A percentile compares a stretch with the other conserved stretches of the same genome.
Evolutionary conservation across 352 stramenopile genomes (phyloP).

Genomic region (Phytophthora tubulina): DNA sequence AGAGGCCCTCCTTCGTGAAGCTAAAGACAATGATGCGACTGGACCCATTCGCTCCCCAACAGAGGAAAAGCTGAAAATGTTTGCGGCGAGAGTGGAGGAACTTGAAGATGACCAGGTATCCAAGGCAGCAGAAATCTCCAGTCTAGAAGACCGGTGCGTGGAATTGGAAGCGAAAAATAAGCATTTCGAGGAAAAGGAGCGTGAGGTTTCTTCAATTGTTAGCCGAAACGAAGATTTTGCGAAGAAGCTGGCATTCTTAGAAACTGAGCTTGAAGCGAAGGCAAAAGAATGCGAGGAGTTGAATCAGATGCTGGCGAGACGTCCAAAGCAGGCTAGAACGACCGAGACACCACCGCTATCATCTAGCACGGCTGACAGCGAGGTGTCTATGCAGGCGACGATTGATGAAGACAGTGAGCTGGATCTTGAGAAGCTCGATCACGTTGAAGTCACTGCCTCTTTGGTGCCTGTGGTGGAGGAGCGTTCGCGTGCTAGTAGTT

Average conservation of each 20-base stretch:
- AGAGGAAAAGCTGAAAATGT: slow-evolving; percentile 58
- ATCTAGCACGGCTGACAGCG: slow-evolving; percentile 13
- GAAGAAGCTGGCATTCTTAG: slow-evolving; percentile 59
- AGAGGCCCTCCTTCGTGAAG: slow-evolving; percentile 45
- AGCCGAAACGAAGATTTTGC: slow-evolving; percentile 62
- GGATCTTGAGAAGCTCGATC: neutral
- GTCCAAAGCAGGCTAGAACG: slow-evolving; percentile 7
- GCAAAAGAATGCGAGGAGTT: slow-evolving; percentile 60
- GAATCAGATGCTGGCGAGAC: slow-evolving; percentile 45
- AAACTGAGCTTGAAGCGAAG: slow-evolving; percentile 64
- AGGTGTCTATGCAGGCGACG: slow-evolving; percentile 12
- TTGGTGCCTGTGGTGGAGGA: slow-evolving; percentile 1
- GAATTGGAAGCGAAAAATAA: slow-evolving; percentile 59
- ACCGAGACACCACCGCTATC: slow-evolving; percentile 24
- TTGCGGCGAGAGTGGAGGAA: slow-evolving; percentile 60
- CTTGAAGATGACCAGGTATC: slow-evolving; percentile 71
- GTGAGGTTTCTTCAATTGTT: slow-evolving; percentile 47
- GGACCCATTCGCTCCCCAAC: slow-evolving; percentile 42
- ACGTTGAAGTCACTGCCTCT: neutral
- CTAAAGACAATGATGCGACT: slow-evolving; percentile 17
- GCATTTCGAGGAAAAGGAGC: slow-evolving; percentile 49
- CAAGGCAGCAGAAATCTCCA: slow-evolving; percentile 60
- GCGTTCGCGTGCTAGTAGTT: slow-evolving; percentile 31
- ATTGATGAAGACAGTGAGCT: slow-evolving; percentile 29
- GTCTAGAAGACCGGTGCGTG: slow-evolving; percentile 62